A percentile compares a stretch with the other conserved stretches of the same genome.
phyloP scores from a whole-genome alignment of 306 rosid genomes.

The Trifolium subterraneum region DNA sequence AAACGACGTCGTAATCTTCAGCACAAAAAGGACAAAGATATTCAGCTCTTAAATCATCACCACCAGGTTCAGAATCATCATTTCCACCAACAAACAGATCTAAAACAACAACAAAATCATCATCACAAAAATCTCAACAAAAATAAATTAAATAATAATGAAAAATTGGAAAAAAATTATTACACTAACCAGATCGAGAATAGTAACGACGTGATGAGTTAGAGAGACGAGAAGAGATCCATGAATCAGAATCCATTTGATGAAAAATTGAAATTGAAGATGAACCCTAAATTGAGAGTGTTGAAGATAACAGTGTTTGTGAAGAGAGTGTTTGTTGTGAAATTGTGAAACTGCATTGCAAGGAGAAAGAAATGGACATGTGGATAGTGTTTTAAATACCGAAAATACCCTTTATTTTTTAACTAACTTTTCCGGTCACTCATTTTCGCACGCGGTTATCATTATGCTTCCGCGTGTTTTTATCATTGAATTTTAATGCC shows the following conservation, averaged over 20 bases:
- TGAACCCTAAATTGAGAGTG: constrained; percentile 44
- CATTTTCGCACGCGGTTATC: constrained; percentile 1
- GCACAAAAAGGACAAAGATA: constrained; percentile 79
- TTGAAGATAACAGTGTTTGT: background rate
- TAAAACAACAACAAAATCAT: constrained; percentile 37
- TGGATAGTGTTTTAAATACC: background rate
- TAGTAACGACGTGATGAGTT: constrained; percentile 57
- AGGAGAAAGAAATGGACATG: constrained; percentile 16
- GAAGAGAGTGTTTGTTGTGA: background rate
- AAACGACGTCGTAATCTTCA: constrained; percentile 78
- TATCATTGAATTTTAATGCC: no score
- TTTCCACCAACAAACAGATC: constrained; percentile 63
- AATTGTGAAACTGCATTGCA: background rate
- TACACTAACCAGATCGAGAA: constrained; percentile 63
- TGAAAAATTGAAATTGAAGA: background rate
- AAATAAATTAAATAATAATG: background rate
- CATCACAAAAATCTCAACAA: background rate
- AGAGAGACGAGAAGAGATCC: constrained; percentile 59
- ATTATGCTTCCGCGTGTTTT: background rate
- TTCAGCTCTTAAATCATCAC: constrained; percentile 67
- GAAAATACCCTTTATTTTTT: background rate
- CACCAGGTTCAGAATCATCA: constrained; percentile 62
- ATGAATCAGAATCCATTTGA: constrained; percentile 67
- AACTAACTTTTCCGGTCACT: constrained; percentile 5
- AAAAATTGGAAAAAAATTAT: background rate